Base-by-base conservation (phyloP, 23 red algal species). In the Gracilaria domingensis region DNA sequence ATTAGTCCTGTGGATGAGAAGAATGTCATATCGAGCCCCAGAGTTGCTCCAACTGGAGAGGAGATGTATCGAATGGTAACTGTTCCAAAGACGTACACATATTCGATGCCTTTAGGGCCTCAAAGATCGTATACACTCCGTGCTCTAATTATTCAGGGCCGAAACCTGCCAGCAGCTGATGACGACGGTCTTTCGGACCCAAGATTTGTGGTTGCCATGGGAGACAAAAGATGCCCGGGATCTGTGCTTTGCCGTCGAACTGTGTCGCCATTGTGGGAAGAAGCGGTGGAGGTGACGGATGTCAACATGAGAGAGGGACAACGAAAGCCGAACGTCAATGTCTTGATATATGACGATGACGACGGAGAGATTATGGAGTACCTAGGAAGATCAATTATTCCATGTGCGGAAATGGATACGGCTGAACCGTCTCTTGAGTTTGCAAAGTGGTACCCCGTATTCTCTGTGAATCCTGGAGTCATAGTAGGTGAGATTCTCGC, bases 371-470 rank as follows among this genome's bases (percentile, higher is more conserved):
- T 75, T 16, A 91, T 88, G 82, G 74, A 91, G 13, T 98, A 95
- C 73, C 58, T 98, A 25, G 96, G 96, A 25, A 80, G 96, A 30
- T 88, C 91, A 9, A 94, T 98, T 50, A 95, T 98, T 89, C 81
- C 91, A 12, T 64, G 78, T 11, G 66, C 67, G 9, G 84, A 95
- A 62, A 57, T 98, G 1, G 85, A 91, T 42, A 75, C 82, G 20
- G 74, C 47, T 23, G 76, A 91, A 24, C 88, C 90, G 6, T 79
- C 83, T 18, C 57, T 95, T 54, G 51, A 86, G 50, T 56, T 86
- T 79, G 85, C 88, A 39, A 51, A 66, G 49, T 98, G 96, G 96
- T 95, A 98, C 58, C 88, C 91, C 30, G 88, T 98, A n/a, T 98
- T 98, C 83, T 93, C 92, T 51, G 87, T 95, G 21, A 95, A 95